Evolutionary conservation across 2,329 filamentous ascomycete genomes (phyloP).

Genomic region (Nemania bipapillata): DNA sequence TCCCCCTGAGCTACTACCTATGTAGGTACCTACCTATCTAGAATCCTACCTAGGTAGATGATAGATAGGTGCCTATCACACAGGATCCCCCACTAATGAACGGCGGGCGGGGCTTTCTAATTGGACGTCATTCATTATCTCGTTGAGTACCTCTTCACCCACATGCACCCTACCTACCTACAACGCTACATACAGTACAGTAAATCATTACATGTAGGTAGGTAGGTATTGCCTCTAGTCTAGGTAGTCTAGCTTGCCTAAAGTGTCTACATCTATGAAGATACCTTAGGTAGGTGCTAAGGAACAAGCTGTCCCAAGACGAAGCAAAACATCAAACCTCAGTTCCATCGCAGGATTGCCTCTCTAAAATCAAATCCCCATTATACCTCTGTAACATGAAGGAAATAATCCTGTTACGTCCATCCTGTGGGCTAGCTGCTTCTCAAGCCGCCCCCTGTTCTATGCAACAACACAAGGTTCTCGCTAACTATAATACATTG

Average conservation of each 20-base stretch:
- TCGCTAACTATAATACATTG: conserved; percentile 18
- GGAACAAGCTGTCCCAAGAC: neutral
- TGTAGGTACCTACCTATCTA: conserved; percentile 3
- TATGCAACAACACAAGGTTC: neutral
- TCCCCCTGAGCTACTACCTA: conserved; percentile 12
- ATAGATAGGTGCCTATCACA: too few relatives aligned
- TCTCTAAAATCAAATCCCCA: neutral
- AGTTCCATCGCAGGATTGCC: neutral
- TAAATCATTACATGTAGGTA: too few relatives aligned
- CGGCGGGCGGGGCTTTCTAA: neutral
- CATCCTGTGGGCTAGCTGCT: neutral
- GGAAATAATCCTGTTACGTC: neutral
- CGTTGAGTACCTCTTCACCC: neutral
- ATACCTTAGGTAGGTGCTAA: neutral
- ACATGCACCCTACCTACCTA: too few relatives aligned
- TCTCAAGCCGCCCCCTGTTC: neutral
- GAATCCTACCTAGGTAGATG: too few relatives aligned
- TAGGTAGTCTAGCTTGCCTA: neutral
- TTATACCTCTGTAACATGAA: neutral
- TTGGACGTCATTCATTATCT: neutral
- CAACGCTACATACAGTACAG: too few relatives aligned
- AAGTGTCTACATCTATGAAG: too few relatives aligned
- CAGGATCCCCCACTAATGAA: neutral
- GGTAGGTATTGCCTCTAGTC: too few relatives aligned
- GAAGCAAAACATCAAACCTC: neutral